Evolutionary conservation across 352 stramenopile genomes (phyloP).

Genomic region (Phytophthora ohioensis): DNA sequence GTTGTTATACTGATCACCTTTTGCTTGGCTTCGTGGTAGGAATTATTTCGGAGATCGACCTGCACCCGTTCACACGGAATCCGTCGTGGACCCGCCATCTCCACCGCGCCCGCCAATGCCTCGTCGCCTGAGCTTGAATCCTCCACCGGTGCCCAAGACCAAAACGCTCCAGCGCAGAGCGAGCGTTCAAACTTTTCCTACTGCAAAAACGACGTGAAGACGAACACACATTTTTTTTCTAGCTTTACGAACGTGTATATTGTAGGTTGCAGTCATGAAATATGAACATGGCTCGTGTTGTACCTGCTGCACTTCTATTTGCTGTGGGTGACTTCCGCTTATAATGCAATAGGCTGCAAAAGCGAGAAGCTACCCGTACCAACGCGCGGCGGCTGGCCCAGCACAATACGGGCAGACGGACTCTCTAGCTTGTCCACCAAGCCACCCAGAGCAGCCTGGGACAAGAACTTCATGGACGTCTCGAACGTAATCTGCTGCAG

Average conservation of each 20-base stretch:
- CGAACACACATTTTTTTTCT: conserved; percentile 1
- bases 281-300: conserved; percentile 42
- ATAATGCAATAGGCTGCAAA: conserved; percentile 88
- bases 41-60: conserved; percentile 68
- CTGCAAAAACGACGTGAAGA: conserved; percentile 10
- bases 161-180: conserved; percentile 51
- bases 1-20: conserved; percentile 1
- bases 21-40: conserved; percentile 17
- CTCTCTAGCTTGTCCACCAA: conserved; percentile 92
- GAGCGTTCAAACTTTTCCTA: conserved; percentile 45
- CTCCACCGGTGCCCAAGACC: conserved; percentile 40
- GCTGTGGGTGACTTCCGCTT: conserved; percentile 32
- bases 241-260: conserved; percentile 45
- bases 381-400: conserved; percentile 94
- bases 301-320: conserved; percentile 40
- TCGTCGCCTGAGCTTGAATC: conserved; percentile 54
- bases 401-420: conserved; percentile 95
- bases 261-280: conserved; percentile 46
- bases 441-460: conserved; percentile 93
- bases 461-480: conserved; percentile 99
- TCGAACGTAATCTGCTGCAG: conserved; percentile 99
- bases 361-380: conserved; percentile 97
- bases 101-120: conserved; percentile 30
- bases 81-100: conserved; percentile 14
- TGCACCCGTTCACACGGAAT: not conserved